Conservation (phyloP, 306 rosid species). For the Astragalus membranaceus region DNA sequence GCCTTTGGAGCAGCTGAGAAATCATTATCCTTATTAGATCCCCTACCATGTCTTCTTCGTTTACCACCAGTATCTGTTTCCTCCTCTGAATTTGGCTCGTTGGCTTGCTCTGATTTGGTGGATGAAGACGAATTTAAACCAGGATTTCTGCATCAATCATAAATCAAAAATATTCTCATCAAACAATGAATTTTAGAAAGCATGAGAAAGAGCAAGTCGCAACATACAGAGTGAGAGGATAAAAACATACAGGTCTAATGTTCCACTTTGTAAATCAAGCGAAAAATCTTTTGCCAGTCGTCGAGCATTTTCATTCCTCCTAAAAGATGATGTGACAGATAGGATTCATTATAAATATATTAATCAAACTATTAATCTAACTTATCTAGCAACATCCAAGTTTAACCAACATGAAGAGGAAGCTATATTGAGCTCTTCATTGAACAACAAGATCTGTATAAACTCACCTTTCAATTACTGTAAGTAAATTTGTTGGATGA, state of each 20-base stretch:
- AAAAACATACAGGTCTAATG: slow-evolving; percentile 66
- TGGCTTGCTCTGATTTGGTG: slow-evolving; percentile 61
- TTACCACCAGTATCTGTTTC: slow-evolving; percentile 71
- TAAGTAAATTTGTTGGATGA: slow-evolving; percentile 87
- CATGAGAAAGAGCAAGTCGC: background rate
- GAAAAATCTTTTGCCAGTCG: slow-evolving; percentile 72
- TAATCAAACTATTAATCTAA: background rate
- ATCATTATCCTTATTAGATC: slow-evolving; percentile 65
- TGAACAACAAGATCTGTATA: background rate
- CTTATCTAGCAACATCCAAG: background rate
- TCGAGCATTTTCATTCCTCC: slow-evolving; percentile 95
- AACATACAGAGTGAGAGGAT: background rate
- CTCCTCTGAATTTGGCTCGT: slow-evolving; percentile 92
- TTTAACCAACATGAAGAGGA: slow-evolving; percentile 5
- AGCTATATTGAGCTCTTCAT: background rate
- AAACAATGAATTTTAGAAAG: background rate
- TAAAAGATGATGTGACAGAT: slow-evolving; percentile 28
- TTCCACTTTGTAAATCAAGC: slow-evolving; percentile 94
- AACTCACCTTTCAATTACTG: slow-evolving; percentile 84
- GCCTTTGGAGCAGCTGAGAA: slow-evolving; percentile 82
- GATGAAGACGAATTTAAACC: slow-evolving; percentile 53
- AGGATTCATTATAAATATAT: slow-evolving; percentile 1
- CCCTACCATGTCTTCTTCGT: slow-evolving; percentile 75
- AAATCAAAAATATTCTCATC: slow-evolving; percentile 5
- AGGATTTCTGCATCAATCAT: slow-evolving; percentile 56